Percentiles rank a stretch among this genome's conserved stretches.
Evolutionary conservation across 1,284 basidiomycete species (phyloP).

Genomic region (Pseudozyma thailandica): DNA sequence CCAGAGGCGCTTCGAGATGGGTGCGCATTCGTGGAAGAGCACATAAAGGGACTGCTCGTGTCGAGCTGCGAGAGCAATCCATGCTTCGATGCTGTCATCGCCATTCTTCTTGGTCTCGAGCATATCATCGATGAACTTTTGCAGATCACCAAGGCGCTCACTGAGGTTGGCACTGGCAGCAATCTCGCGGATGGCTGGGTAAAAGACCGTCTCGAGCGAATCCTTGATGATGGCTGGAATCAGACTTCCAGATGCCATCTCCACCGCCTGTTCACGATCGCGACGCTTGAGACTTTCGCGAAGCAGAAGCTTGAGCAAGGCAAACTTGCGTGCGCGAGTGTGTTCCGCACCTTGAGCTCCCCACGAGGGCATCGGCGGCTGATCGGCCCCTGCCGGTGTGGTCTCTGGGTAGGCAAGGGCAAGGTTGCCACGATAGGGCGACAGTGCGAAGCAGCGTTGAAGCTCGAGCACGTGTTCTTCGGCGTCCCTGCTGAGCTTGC

Average conservation of each 20-base stretch:
- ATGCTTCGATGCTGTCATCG: conserved; percentile 54
- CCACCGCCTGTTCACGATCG: conserved; percentile 61
- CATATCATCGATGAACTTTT: conserved; percentile 63
- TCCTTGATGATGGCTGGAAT: conserved; percentile 64
- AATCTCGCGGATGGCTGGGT: conserved; percentile 55
- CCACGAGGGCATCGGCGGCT: conserved; percentile 48
- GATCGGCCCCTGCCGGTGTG: conserved; percentile 48
- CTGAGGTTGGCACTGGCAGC: conserved; percentile 54
- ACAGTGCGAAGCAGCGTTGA: conserved; percentile 60
- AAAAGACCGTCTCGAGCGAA: conserved; percentile 60
- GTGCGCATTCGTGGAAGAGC: conserved; percentile 62
- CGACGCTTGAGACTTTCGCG: conserved; percentile 61
- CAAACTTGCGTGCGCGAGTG: conserved; percentile 61
- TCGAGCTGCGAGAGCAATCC: conserved; percentile 60
- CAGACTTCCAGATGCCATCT: conserved; percentile 57
- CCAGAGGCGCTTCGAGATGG: conserved; percentile 59
- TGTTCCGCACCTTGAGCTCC: conserved; percentile 46
- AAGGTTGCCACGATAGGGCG: conserved; percentile 57
- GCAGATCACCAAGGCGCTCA: conserved; percentile 61
- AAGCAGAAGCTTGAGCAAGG: conserved; percentile 62
- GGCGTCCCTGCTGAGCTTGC: conserved; percentile 41
- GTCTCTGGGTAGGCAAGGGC: conserved; percentile 59
- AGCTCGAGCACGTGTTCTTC: conserved; percentile 56
- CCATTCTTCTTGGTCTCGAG: conserved; percentile 55
- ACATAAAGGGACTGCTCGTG: conserved; percentile 65